These are phyloP conservation scores for Cymbidium sinense DNA, from an alignment of 106 monocot species.

Conservation along the genomic window DNA sequence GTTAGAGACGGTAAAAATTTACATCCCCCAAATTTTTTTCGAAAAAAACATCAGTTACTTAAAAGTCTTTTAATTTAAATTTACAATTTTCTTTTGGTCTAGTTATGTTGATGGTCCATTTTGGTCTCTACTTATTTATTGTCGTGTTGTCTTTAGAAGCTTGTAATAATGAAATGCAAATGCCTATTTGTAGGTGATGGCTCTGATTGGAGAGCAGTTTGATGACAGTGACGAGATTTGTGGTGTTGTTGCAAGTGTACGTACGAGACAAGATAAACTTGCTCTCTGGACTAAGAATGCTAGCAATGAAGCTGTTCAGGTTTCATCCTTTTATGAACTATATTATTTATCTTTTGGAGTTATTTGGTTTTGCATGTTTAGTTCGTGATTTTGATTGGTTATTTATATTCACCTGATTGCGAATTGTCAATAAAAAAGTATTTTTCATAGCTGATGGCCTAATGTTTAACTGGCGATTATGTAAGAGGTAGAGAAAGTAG, in stretches of 20 bases:
- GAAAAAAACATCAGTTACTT: not conserved
- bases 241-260: conserved; percentile 92
- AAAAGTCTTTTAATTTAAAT: not conserved
- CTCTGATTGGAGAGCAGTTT: conserved; percentile 98
- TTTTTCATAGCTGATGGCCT: not conserved
- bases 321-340: conserved; percentile 12
- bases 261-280: conserved; percentile 85
- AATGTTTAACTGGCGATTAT: not conserved
- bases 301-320: conserved; percentile 98
- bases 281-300: conserved; percentile 87
- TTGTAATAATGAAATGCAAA: not conserved
- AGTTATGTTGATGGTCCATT: not conserved
- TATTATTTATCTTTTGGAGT: not conserved
- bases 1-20: conserved; percentile 69
- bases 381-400: not conserved
- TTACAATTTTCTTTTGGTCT: not conserved
- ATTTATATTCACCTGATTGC: not conserved
- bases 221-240: conserved; percentile 92
- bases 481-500: not conserved
- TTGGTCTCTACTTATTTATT: not conserved
- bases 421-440: not conserved
- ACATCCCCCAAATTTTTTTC: not conserved
- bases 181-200: conserved; percentile 62
- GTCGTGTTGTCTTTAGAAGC: not conserved
- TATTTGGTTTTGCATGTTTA: not conserved